These are phyloP conservation scores for Tolypocladium ovalisporum DNA, from an alignment of 2,329 filamentous ascomycete genomes.

Conservation along the genomic window DNA sequence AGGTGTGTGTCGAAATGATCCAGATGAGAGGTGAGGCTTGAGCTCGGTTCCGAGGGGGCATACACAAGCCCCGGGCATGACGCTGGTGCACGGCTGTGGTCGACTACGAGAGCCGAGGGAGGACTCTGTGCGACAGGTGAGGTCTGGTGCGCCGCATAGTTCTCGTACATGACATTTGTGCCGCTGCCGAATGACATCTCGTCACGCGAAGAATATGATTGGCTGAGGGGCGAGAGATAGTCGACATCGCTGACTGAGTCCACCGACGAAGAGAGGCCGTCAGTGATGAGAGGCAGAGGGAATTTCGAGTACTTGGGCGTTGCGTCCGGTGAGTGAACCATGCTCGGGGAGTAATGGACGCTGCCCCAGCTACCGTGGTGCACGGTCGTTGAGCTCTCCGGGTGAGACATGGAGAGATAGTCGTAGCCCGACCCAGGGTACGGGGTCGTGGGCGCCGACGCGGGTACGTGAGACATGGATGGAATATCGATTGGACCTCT, in stretches of 20 bases:
- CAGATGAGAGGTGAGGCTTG: constrained; percentile 48
- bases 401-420: constrained; percentile 40
- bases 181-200: constrained; percentile 46
- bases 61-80: constrained; percentile 53
- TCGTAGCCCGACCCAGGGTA: constrained; percentile 29
- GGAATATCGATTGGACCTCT: constrained; percentile 26
- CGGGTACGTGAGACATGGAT: constrained; percentile 14
- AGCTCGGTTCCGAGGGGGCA: constrained; percentile 48
- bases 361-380: constrained; percentile 33
- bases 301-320: constrained; percentile 33
- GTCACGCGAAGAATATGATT: constrained; percentile 44
- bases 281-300: constrained; percentile 33
- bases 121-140: constrained; percentile 47
- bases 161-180: constrained; percentile 46
- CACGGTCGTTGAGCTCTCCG: constrained; percentile 28
- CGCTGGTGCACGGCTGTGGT: constrained; percentile 42
- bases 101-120: constrained; percentile 42
- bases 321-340: constrained; percentile 20
- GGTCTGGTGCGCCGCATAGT: constrained; percentile 35
- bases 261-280: constrained; percentile 41
- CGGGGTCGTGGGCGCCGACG: constrained; percentile 34
- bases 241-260: constrained; percentile 53
- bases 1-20: constrained; percentile 47
- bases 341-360: constrained; percentile 33
- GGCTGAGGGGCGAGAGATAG: constrained; percentile 50